Base-by-base conservation (phyloP, 2,329 filamentous ascomycete genomes). In the Lasiodiplodia sp. region DNA sequence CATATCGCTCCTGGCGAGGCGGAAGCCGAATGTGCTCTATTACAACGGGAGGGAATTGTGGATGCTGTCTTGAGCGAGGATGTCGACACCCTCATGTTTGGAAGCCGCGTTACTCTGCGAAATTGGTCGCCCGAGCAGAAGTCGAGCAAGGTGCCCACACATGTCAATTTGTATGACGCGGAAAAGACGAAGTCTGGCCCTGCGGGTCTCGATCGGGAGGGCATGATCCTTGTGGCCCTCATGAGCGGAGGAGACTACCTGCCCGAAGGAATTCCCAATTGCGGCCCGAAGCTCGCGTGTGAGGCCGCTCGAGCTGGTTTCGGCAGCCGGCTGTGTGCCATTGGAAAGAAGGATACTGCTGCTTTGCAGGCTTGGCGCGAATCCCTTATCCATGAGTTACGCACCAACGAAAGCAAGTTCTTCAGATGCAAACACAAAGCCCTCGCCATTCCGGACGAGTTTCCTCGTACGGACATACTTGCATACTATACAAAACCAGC, bases 21-120 rank as follows among this genome's bases (percentile, higher is more conserved):
- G 3, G 96, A 99, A 78, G 96, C 96, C 1, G 96, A 99, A 81
- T 99, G 96, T 72, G 96, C 96, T 0, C 82, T 96, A 18, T 80
- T 99, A 3, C 94, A 99, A 76, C 86, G 86, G 69, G 86, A 90
- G 56, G 68, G 65, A 0, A 84, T 97, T 10, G 94, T 97, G 0
- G 96, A 99, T 78, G 95, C 93, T 0, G 96, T 98, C 1, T 84
- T 99, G 73, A 97, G 93, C 78, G 94, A 99, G 78, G 96, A 99
- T 83, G 94, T 97, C 53, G 96, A 99, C 77, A 96, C 95, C 2
- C 87, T 98, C 74, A 98, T 98, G 95, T 98, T 98, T 81, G 96
- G 96, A 1, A 96, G 93, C 71, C 89, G 87, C 0, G 81, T 88
- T 47, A 95, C 92, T 0, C 81, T 97, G 52, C 87, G 93, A 63